A percentile compares a stretch with the other conserved stretches of the same genome.
phyloP scores from a whole-genome alignment of 2,329 filamentous ascomycete genomes.

The Trichoderma sp. region DNA sequence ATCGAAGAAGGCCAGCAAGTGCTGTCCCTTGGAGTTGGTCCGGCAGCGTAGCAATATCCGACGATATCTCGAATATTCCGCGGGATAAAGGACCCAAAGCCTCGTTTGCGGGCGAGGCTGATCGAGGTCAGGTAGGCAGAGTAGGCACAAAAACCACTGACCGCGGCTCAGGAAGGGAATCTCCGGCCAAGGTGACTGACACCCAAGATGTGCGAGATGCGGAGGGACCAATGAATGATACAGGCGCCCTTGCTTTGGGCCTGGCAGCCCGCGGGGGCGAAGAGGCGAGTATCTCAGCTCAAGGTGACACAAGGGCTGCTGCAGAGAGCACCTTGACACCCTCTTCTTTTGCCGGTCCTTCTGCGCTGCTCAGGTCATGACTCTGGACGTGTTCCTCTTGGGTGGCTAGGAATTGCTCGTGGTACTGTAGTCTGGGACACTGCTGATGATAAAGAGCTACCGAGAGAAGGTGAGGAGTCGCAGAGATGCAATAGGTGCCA shows the following conservation, averaged over 20 bases:
- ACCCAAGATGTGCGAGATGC: conserved; percentile 8
- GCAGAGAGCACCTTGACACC: conserved; percentile 7
- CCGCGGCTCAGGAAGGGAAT: conserved; percentile 9
- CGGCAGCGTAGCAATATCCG: neutral
- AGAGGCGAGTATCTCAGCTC: conserved; percentile 26
- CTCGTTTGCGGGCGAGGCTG: conserved; percentile 7
- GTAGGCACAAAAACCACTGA: neutral
- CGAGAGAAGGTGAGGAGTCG: neutral
- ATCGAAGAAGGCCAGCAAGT: conserved; percentile 7
- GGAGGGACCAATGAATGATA: conserved; percentile 31
- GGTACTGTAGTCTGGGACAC: neutral
- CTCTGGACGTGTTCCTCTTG: neutral
- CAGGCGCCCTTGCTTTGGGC: conserved; percentile 27
- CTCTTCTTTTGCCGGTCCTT: neutral
- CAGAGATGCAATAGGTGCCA: neutral
- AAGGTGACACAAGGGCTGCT: conserved; percentile 27
- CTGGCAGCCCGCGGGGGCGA: conserved; percentile 19
- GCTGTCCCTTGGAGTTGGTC: neutral
- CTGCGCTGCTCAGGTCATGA: neutral
- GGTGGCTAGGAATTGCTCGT: neutral
- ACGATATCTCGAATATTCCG: neutral
- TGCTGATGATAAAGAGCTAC: too few relatives aligned
- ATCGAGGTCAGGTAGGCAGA: neutral
- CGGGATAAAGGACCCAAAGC: neutral
- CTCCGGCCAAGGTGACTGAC: conserved; percentile 10